phyloP scores from a whole-genome alignment of 2,329 filamentous ascomycete species.

The Aspergillus sp. region DNA sequence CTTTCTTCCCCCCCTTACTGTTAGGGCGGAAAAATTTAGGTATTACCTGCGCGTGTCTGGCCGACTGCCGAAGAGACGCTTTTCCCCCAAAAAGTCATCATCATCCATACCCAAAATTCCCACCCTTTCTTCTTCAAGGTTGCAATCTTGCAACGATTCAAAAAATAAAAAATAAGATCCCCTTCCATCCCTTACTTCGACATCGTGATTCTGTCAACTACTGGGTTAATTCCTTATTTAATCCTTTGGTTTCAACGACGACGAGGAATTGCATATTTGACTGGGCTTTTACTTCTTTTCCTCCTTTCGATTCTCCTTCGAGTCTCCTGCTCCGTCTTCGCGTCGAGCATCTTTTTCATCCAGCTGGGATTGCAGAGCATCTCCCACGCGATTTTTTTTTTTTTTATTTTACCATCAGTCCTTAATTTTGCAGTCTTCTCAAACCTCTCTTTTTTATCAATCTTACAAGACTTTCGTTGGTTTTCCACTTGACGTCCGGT shows the following conservation, averaged over 20 bases:
- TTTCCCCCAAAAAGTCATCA: no score
- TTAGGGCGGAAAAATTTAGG: no score
- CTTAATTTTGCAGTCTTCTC: constrained; percentile 7
- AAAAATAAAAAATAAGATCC: constrained; percentile 19
- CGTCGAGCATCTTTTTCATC: constrained; percentile 15
- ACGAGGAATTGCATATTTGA: not conserved
- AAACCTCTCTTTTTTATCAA: no score
- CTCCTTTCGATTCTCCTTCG: constrained; percentile 8
- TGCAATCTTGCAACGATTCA: constrained; percentile 2
- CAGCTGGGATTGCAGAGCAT: constrained; percentile 34
- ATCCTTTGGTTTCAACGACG: not conserved
- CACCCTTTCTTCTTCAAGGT: no score
- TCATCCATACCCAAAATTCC: no score
- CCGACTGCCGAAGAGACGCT: no score
- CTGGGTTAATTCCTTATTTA: constrained; percentile 1
- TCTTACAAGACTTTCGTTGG: constrained; percentile 14
- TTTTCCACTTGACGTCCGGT: constrained; percentile 15
- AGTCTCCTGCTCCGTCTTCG: constrained; percentile 14
- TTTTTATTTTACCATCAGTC: constrained; percentile 4
- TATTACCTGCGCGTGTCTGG: no score
- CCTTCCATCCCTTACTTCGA: constrained; percentile 18
- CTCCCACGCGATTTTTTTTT: constrained; percentile 14
- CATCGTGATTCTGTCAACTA: not conserved
- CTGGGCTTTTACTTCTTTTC: not conserved
- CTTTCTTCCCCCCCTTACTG: no score